phyloP scores from a whole-genome alignment of 805 yeast species.

The Kluyveromyces starmeri region DNA sequence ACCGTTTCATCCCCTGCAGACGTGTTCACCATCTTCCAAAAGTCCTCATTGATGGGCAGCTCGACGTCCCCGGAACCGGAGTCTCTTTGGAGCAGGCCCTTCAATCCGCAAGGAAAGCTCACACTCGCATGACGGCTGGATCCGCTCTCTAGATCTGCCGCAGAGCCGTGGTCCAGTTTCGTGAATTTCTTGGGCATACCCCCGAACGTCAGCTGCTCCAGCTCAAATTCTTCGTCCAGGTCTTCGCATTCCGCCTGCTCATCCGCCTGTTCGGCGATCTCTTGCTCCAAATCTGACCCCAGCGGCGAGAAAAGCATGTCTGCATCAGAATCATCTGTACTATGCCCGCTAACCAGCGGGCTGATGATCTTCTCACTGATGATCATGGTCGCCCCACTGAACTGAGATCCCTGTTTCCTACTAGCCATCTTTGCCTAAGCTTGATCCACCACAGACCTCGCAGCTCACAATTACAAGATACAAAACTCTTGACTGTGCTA shows the following conservation, averaged over 20 bases:
- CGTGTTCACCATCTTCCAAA: constrained; percentile 27
- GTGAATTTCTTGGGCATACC: not conserved
- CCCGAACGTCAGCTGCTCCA: not conserved
- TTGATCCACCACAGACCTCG: too few species aligned
- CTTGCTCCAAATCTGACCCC: not conserved
- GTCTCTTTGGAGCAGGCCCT: constrained; percentile 2
- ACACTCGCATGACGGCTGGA: not conserved
- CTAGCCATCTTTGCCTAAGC: too few species aligned
- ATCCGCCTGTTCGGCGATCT: not conserved
- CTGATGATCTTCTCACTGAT: not conserved
- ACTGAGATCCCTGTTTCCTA: not conserved
- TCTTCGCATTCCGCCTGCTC: not conserved
- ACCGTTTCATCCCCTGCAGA: constrained; percentile 10
- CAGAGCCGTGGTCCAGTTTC: not conserved
- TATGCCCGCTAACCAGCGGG: not conserved
- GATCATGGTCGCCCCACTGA: not conserved
- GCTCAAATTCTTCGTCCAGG: not conserved
- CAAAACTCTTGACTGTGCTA: too few species aligned
- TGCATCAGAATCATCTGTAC: not conserved
- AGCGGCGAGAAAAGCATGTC: constrained; percentile 4
- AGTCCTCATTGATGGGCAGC: constrained; percentile 18
- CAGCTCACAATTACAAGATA: too few species aligned
- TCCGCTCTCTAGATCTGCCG: not conserved
- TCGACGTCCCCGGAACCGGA: constrained; percentile 7
- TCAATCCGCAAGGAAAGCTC: not conserved